Percentiles rank a stretch among this genome's conserved stretches.
phyloP scores from a whole-genome alignment of 164 flowering plant species.

The Stephania japonica region DNA sequence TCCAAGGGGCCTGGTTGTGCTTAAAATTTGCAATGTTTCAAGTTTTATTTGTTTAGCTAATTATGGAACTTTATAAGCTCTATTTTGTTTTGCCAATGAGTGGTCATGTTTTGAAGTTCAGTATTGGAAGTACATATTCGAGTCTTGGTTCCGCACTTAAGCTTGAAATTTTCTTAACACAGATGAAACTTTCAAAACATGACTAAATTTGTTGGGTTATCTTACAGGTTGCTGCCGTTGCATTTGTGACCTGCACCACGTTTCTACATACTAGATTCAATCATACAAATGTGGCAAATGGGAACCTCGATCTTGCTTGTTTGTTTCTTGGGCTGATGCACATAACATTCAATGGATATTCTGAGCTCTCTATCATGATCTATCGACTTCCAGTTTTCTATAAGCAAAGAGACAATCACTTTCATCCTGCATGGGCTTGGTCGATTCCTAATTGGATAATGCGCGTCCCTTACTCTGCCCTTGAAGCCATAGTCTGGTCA shows the following conservation, averaged over 20 bases:
- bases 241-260: conserved; percentile 63
- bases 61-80: no score
- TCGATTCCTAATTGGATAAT: conserved; percentile 63
- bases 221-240: conserved; percentile 79
- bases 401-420: conserved; percentile 78
- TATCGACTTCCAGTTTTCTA: conserved; percentile 77
- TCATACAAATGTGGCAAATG: conserved; percentile 55
- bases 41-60: no score
- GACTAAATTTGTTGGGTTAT: background rate
- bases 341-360: conserved; percentile 88
- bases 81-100: no score
- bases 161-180: background rate
- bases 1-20: background rate
- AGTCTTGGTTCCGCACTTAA: no score
- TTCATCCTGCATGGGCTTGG: conserved; percentile 94
- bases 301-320: conserved; percentile 62
- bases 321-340: conserved; percentile 74
- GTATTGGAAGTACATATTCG: no score
- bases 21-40: background rate
- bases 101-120: no score
- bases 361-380: conserved; percentile 76
- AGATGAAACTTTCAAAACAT: background rate
- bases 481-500: conserved; percentile 81
- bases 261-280: conserved; percentile 65
- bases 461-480: conserved; percentile 74